Evolutionary conservation across 345 rosid genomes (phyloP).

Genomic region (Moricandia arvensis): DNA sequence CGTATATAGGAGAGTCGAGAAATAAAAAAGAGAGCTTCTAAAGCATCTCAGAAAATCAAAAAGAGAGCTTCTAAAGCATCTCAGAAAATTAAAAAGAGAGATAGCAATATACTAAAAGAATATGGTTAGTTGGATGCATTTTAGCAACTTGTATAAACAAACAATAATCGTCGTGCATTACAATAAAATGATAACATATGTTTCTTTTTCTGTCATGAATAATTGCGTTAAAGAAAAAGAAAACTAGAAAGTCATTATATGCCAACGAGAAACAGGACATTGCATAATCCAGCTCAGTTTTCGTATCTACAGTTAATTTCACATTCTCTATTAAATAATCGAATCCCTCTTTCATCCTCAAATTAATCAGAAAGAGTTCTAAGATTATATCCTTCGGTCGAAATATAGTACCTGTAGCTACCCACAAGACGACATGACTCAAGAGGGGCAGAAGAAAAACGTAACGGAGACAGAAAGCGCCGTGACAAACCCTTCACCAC

Average conservation of each 20-base stretch:
- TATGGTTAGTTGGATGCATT: neutral
- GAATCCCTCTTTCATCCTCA: constrained; percentile 1
- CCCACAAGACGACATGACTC: constrained; percentile 16
- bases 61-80: neutral
- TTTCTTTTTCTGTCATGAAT: constrained; percentile 15
- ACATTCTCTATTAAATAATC: constrained; percentile 7
- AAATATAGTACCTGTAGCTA: neutral
- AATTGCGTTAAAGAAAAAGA: neutral
- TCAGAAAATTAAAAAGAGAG: neutral
- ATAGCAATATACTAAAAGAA: neutral
- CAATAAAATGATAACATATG: neutral
- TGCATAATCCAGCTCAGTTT: constrained; percentile 31
- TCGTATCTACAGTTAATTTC: constrained; percentile 17
- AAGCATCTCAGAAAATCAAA: neutral
- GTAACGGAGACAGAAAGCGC: neutral
- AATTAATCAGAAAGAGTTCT: neutral
- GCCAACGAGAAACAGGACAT: constrained; percentile 36
- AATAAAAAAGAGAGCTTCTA: neutral
- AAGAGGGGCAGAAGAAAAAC: constrained; percentile 27
- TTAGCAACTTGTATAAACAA: constrained; percentile 4
- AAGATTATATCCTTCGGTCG: neutral
- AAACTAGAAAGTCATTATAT: constrained; percentile 10
- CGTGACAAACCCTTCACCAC: neutral
- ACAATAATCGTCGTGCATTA: constrained; percentile 23
- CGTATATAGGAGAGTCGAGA: neutral